Evolutionary conservation across 2,329 filamentous ascomycete genomes (phyloP).

Genomic region (Onygenales sp.): DNA sequence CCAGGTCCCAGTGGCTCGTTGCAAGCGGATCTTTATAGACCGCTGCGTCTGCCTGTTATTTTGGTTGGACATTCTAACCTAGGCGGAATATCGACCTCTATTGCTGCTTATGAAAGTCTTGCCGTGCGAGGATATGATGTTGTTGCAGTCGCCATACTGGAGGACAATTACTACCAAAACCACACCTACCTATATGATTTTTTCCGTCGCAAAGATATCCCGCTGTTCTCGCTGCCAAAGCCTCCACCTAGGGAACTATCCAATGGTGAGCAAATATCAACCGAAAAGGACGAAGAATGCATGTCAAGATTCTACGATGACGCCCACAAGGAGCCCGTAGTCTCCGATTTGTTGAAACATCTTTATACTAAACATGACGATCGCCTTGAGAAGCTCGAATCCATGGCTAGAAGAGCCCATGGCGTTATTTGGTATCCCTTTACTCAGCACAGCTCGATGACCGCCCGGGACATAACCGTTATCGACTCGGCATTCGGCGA

Average conservation of each 20-base stretch:
- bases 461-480: slow-evolving; percentile 53
- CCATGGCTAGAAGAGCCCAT: slow-evolving; percentile 53
- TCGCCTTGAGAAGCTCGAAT: slow-evolving; percentile 50
- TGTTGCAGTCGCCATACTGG: slow-evolving; percentile 59
- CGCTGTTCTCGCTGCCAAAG: slow-evolving; percentile 45
- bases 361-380: slow-evolving; percentile 46
- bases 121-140: slow-evolving; percentile 71
- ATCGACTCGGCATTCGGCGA: slow-evolving; percentile 77
- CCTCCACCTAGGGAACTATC: slow-evolving; percentile 44
- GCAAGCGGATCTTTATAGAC: slow-evolving; percentile 68
- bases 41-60: slow-evolving; percentile 62
- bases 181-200: slow-evolving; percentile 58
- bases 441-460: slow-evolving; percentile 63
- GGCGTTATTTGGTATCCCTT: slow-evolving; percentile 76
- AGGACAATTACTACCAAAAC: slow-evolving; percentile 57
- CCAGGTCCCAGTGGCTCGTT: slow-evolving; percentile 65
- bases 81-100: slow-evolving; percentile 71
- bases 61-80: slow-evolving; percentile 66
- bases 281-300: slow-evolving; percentile 41
- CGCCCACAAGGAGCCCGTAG: slow-evolving; percentile 21
- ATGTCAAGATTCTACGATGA: slow-evolving; percentile 58
- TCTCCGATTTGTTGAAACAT: slow-evolving; percentile 39
- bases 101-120: slow-evolving; percentile 71
- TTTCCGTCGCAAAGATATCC: slow-evolving; percentile 52
- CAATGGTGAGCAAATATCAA: slow-evolving; percentile 11